phyloP scores from a whole-genome alignment of 2,329 filamentous ascomycete species.

The Colletotrichum sp. region DNA sequence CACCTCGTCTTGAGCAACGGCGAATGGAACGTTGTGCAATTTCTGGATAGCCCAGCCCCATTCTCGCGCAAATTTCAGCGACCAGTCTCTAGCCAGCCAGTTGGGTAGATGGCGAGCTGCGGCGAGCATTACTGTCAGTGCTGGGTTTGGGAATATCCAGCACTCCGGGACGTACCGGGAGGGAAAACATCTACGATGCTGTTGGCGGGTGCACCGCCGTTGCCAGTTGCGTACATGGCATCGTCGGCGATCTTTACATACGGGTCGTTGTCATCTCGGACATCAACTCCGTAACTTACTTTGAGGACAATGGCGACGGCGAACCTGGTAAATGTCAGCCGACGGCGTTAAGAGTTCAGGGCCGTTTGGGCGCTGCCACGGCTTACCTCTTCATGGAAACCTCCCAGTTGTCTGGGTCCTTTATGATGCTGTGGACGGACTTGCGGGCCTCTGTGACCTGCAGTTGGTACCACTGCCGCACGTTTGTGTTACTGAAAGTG shows the following conservation, averaged over 20 bases:
- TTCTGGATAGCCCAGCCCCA: constrained; percentile 38
- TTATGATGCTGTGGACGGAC: constrained; percentile 28
- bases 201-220: constrained; percentile 32
- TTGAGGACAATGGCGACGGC: constrained; percentile 36
- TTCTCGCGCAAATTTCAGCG: constrained; percentile 34
- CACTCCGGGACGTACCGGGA: constrained; percentile 27
- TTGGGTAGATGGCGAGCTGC: constrained; percentile 44
- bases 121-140: constrained; percentile 25
- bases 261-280: constrained; percentile 31
- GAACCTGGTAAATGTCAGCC: constrained; percentile 23
- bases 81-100: constrained; percentile 35
- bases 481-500: constrained; percentile 43
- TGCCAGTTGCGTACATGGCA: constrained; percentile 31
- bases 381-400: constrained; percentile 17
- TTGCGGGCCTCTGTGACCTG: constrained; percentile 34
- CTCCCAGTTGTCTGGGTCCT: constrained; percentile 23
- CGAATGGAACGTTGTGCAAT: constrained; percentile 36
- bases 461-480: constrained; percentile 35
- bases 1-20: constrained; percentile 28
- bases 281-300: constrained; percentile 34
- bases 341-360: not conserved
- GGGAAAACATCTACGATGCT: constrained; percentile 55
- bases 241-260: constrained; percentile 28
- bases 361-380: not conserved
- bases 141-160: constrained; percentile 9